Base-by-base conservation (phyloP, 495 filamentous ascomycete genomes). In the Echria macrotheca region DNA sequence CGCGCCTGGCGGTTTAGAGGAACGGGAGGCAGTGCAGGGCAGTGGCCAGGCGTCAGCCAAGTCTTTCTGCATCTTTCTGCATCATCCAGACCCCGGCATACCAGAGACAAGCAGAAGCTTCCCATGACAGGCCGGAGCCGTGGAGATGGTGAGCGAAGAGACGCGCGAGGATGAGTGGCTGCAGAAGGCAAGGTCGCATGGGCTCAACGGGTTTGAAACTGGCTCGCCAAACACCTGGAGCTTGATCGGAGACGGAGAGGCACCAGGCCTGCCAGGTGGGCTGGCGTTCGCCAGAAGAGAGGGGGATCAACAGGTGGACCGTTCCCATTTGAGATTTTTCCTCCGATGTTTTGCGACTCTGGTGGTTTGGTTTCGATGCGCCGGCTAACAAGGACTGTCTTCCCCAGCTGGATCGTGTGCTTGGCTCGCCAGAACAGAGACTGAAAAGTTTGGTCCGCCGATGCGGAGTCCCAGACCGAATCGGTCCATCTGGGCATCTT, bases 401-500 rank as follows among this genome's bases (percentile, higher is more conserved):
- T 43, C 23, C 31, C 44, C 18, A 44, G 44, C 28, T 18, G 31
- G 44, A n/a, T 14, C 40, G 24, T 25, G 38, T n/a, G n/a, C 21
- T 25, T 28, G 17, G 44, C 19, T 32, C 44, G 23, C 15, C 41
- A 26, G 49, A 37, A 49, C 32, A 52, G 47, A 25, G 38, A 53
- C 32, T 51, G 29, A 25, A 46, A 44, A 39, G 41, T 57, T 54
- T 55, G 55, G 51, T 58, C 56, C 33, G 12, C 44, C 40, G 44
- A 33, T 51, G 53, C 54, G 58, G 55, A 60, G 52, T 44, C 58
- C 56, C 58, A 55, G 47, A 49, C 15, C 50, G 55, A 47, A 44
- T 36, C 38, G 48, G 38, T n/a, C 51, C 47, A 55, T 53, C 44
- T 54, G 52, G n/a, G 49, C 52, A 40, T 54, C 47, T 25, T 60